Evolutionary conservation across 495 filamentous ascomycete genomes (phyloP).

Genomic region (Beverwykella pulmonaria): DNA sequence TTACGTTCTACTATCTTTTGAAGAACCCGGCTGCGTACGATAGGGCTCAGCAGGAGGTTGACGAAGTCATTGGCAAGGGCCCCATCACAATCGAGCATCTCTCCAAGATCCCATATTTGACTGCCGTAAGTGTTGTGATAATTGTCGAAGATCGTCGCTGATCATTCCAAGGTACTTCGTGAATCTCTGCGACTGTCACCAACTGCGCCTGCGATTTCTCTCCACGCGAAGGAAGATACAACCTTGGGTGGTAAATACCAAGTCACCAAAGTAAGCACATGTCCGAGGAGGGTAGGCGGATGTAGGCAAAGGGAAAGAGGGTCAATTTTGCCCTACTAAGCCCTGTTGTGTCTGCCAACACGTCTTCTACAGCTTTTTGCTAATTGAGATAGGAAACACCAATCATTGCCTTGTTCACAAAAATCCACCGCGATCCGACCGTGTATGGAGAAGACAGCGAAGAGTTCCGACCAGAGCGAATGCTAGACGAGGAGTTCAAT

Average conservation of each 20-base stretch:
- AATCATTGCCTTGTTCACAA: slow-evolving; percentile 62
- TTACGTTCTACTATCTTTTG: slow-evolving; percentile 60
- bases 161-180: slow-evolving; percentile 52
- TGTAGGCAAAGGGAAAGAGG: too few species aligned
- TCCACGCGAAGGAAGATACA: slow-evolving; percentile 57
- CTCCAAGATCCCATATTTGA: slow-evolving; percentile 65
- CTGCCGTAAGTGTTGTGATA: slow-evolving; percentile 42
- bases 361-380: too few species aligned
- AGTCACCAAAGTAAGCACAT: slow-evolving; percentile 53
- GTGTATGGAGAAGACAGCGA: slow-evolving; percentile 60
- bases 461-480: slow-evolving; percentile 64
- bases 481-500: slow-evolving; percentile 62
- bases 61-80: slow-evolving; percentile 64
- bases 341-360: too few species aligned
- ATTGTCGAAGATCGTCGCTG: background rate
- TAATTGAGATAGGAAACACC: slow-evolving; percentile 59
- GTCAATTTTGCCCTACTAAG: too few species aligned
- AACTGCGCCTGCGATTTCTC: slow-evolving; percentile 61
- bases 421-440: slow-evolving; percentile 67
- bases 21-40: slow-evolving; percentile 63
- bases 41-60: slow-evolving; percentile 67
- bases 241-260: slow-evolving; percentile 67
- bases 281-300: too few species aligned
- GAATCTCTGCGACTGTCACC: slow-evolving; percentile 71
- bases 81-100: slow-evolving; percentile 68